Evolutionary conservation across 1,284 basidiomycete genomes (phyloP), one percentile per base, ranked within the genome.

Genomic region (Phenoliferia sp.): DNA sequence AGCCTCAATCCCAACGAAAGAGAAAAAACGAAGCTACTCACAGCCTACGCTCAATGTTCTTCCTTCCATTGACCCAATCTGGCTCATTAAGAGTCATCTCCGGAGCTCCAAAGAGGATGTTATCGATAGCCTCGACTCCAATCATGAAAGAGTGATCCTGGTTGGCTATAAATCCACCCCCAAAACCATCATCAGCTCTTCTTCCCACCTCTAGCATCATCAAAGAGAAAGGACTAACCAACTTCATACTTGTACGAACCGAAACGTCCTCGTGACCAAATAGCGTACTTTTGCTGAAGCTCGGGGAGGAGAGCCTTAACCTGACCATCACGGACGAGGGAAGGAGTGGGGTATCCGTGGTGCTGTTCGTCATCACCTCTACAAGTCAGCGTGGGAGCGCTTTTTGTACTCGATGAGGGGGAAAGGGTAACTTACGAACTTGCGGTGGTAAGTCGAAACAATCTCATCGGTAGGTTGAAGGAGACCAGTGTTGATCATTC

Each of bases 121-220:
- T 78, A 73, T 83, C 82, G 55, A 81, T 81, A 7, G 82, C 82
- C 74, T 84, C 83, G 59, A 83, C 82, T 32, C 83, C 83, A 31
- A 83, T 77, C 80, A 82, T 82, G 75, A 82, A 82, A 69, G 80
- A 81, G 72, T 83, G 82, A 72, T 83, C 82, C 74, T 83, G 82
- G 74, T 83, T 83, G 1, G 82, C 82, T 12, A 22, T 44, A 22
- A 44, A 22, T n/a, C n/a, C n/a, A 22, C 22, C 12, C 39, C 12
- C 39, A 44, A 22, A 44, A 22, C 22, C 12, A 22, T 44, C 39
- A 44, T 12, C 39, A 12, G 39, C 12, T 44, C n/a, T n/a, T n/a
- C n/a, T n/a, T n/a, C n/a, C n/a, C n/a, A 81, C 80, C 75, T 80
- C 79, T 75, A 82, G 83, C 32, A 48, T 31, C 44, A 7, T 26